Base-by-base conservation (phyloP, 176 grass and related monocot genomes). In the Oryza coarctata region DNA sequence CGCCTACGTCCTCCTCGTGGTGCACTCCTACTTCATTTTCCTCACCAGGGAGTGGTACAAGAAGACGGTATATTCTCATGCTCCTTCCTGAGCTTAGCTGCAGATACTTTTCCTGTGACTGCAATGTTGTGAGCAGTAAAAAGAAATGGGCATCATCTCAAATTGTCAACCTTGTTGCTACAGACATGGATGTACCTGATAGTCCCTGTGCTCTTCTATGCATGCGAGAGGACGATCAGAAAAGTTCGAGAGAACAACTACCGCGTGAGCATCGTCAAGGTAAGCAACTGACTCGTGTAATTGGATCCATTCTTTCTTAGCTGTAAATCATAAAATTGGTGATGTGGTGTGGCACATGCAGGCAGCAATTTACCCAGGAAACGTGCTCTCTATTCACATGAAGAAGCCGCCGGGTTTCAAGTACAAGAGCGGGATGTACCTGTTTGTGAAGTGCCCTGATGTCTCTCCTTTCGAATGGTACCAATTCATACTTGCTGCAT, bases 171-270 rank as follows among this genome's bases (percentile, higher is more conserved):
- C 1, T 17, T 80, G 83, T 41, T 89, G 35, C 23, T 71, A 12
- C 82, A 99, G 97, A 99, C 97, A 88, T 99, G 97, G 97, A 99
- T 99, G 97, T 99, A 96, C 74, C 85, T 99, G 34, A 32, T 94
- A 80, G 85, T 99, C 25, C 97, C 97, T 57, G 83, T 96, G 29
- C 76, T 94, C 36, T 99, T 99, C 74, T 99, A 99, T 75, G 97
- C 97, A 32, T 94, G 91, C 63, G 97, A 99, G 86, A 92, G 97
- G 83, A 80, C 86, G 30, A 96, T 96, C 67, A 95, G 97, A 74
- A 99, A 99, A 89, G 74, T 96, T 76, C 93, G 91, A 12, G 93
- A 99, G 74, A 94, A 92, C 32, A 94, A 90, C 76, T 92, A 89
- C 26, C 68, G 78, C 13, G 97, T 92, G 77, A 88, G 65, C 85